Evolutionary conservation across 495 filamentous ascomycete species (phyloP), one percentile per base, ranked within the genome.

Genomic region (Viridothelium virens): DNA sequence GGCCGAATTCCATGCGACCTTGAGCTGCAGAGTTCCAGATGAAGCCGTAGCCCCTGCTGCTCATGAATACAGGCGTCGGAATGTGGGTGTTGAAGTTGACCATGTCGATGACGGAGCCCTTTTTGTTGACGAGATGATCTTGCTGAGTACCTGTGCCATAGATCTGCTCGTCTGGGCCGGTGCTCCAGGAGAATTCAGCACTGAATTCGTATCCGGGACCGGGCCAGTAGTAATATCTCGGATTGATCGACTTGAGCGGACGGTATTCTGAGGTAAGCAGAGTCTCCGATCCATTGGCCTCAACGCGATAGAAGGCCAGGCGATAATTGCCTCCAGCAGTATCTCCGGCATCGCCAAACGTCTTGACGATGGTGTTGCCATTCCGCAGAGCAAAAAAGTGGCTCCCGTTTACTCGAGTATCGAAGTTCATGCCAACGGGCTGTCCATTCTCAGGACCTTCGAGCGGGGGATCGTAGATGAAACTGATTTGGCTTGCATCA

Each of bases 21-120:
- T 67, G 53, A 31, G 46, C 53, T 38, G 65, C 59, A 41, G 65
- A 67, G 47, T 67, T 67, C 65, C 65, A 67, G n/a, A 67, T 37
- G 25, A 67, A 62, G 3, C 65, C 65, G 38, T 67, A 67, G 12
- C 65, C 65, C n/a, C 61, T 63, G 61, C 65, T 67, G 37, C 50
- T 61, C 65, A 67, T 67, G 59, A 67, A 67, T 18, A 67, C 18
- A 16, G 65, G 65, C 38, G 65, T 67, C 5, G 65, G 65, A 36
- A 67, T 59, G 33, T 67, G 61, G 16, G 65, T 62, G 59, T 67
- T 67, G 61, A 67, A 67, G 61, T 67, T 67, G 61, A 67, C 44
- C 31, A 67, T 56, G 56, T 67, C 65, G n/a, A 67, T 67, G 18
- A 61, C 61, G 3, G 38, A n/a, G 16, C 65, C 65, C 34, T 67